phyloP scores from a whole-genome alignment of 176 grass and related monocot genomes.

The Bromus sterilis region DNA sequence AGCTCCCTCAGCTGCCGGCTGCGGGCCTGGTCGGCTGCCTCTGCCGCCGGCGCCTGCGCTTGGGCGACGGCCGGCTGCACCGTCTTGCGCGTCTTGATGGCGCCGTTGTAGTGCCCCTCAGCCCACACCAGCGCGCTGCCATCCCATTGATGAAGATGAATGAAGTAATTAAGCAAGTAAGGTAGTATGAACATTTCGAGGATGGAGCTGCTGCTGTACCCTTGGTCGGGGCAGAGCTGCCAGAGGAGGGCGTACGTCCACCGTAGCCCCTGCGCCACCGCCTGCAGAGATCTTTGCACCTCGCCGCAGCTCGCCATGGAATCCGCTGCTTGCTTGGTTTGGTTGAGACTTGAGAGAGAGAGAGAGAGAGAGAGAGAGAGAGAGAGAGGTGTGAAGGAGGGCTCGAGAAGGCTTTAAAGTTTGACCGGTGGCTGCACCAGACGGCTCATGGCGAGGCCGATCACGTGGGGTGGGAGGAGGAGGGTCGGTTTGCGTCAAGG shows the following conservation, averaged over 20 bases:
- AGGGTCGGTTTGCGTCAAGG: neutral
- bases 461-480: constrained; percentile 21
- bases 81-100: constrained; percentile 87
- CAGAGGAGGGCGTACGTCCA: constrained; percentile 98
- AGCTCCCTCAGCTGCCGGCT: constrained; percentile 78
- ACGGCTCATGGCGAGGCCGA: constrained; percentile 8
- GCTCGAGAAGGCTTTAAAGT: neutral
- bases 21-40: constrained; percentile 47
- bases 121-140: constrained; percentile 61
- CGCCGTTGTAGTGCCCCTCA: constrained; percentile 85
- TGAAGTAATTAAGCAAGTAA: neutral
- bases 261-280: constrained; percentile 44
- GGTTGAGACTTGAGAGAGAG: neutral
- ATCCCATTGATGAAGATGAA: neutral
- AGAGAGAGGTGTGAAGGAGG: neutral
- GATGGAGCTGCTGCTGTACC: neutral
- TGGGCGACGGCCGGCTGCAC: constrained; percentile 30
- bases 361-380: neutral
- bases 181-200: neutral
- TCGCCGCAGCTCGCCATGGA: constrained; percentile 20
- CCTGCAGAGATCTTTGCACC: constrained; percentile 53
- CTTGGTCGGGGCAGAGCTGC: constrained; percentile 60
- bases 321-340: neutral
- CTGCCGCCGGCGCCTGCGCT: constrained; percentile 17
- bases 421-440: constrained; percentile 84